phyloP scores from a whole-genome alignment of 768 basidiomycete genomes.

The Tulasnella sp. region DNA sequence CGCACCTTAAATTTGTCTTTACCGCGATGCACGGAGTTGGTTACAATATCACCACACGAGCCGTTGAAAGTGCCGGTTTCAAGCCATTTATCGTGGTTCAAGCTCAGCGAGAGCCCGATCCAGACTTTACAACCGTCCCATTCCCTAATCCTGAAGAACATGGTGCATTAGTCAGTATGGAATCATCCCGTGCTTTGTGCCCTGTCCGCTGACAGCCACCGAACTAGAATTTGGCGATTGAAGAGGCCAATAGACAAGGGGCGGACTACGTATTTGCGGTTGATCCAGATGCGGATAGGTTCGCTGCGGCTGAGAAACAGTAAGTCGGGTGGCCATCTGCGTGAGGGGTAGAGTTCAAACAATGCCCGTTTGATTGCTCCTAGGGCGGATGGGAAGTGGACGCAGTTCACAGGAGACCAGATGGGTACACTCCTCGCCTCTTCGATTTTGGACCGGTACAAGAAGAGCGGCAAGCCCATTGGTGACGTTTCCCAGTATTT shows the following conservation, averaged over 20 bases:
- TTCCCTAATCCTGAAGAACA: conserved; percentile 92
- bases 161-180: conserved; percentile 38
- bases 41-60: conserved; percentile 50
- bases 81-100: conserved; percentile 50
- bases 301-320: conserved; percentile 67
- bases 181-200: background rate
- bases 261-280: conserved; percentile 72
- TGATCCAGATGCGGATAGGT: conserved; percentile 83
- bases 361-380: background rate
- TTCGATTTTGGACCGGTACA: conserved; percentile 38
- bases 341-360: conserved; percentile 11
- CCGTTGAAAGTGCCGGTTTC: conserved; percentile 55
- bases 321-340: conserved; percentile 28
- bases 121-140: conserved; percentile 74
- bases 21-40: conserved; percentile 91
- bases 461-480: conserved; percentile 39
- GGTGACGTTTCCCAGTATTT: conserved; percentile 28
- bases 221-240: conserved; percentile 61
- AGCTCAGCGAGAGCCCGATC: conserved; percentile 66
- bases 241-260: conserved; percentile 46
- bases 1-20: conserved; percentile 59
- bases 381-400: conserved; percentile 53
- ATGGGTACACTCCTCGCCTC: conserved; percentile 52
- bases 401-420: conserved; percentile 76
- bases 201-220: background rate